Base-by-base conservation (phyloP, 768 basidiomycete genomes). In the Dictyophora rubrovolvata region DNA sequence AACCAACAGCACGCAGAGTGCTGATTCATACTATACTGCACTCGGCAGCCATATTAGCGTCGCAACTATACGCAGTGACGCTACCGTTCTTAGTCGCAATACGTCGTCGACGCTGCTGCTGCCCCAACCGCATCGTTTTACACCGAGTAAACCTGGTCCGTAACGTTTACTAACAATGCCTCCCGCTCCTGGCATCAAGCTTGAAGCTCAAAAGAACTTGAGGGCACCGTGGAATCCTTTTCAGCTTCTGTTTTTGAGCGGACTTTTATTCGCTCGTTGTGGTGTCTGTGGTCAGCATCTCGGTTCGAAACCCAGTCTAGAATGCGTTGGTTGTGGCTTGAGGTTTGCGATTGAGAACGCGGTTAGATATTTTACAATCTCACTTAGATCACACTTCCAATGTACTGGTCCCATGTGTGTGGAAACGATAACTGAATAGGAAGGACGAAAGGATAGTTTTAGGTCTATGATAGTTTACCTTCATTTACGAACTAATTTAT, bases 241-340 rank as follows among this genome's bases (percentile, higher is more conserved):
- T 23, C 87, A 90, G 55, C 71, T 90, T 60, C 79, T 92, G 67
- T 89, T 91, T 70, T 82, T 83, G 8, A 86, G 84, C 67, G 86
- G 80, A 17, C 70, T 87, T 50, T 69, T 89, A 21, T 81, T 81
- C 2, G 79, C 84, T 53, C 92, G 87, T 68, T 95, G 92, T 65
- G 89, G 89, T 69, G 71, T 92, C 17, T 95, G 92, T 66, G 67
- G 69, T 48, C 93, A 93, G 75, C 74, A 88, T 51, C 74, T 95
- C 42, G 91, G 91, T 12, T 86, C 87, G 85, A 93, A 91, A 69
- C 84, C 90, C 20, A 79, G 87, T 34, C 72, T 94, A 18, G 83
- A 88, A 65, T 95, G 92, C 68, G 92, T 94, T 69, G 92, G 94
- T 70, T 94, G 93, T 70, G 85, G 86, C 23, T 71, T 89, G 65